These are phyloP conservation scores for Erodium maritimum DNA, from an alignment of 345 rosid genomes.

Conservation along the genomic window DNA sequence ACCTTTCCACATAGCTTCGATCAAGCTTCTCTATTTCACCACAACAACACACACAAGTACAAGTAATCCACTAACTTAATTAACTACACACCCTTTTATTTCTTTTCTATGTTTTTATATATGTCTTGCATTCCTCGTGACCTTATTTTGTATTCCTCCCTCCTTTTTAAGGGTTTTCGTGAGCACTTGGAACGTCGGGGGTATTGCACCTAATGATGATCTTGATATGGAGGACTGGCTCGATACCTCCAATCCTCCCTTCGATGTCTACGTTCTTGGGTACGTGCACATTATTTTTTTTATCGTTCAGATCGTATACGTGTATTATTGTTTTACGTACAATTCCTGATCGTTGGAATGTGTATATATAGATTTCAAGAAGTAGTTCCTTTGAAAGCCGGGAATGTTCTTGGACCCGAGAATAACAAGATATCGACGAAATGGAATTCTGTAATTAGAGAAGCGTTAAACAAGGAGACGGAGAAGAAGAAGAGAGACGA, in stretches of 20 bases:
- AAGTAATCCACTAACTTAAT: slow-evolving; percentile 21
- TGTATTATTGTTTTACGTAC: background rate
- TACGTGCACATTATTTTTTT: slow-evolving; percentile 12
- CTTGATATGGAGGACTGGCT: slow-evolving; percentile 59
- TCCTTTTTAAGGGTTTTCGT: slow-evolving; percentile 38
- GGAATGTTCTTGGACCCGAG: slow-evolving; percentile 22
- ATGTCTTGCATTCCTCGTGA: no score
- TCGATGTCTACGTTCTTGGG: slow-evolving; percentile 83
- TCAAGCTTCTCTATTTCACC: slow-evolving; percentile 19
- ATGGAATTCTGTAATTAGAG: slow-evolving; percentile 23
- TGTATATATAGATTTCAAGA: slow-evolving; percentile 29
- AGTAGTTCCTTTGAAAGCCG: slow-evolving; percentile 29
- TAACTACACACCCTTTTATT: no score
- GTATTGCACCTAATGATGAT: slow-evolving; percentile 48
- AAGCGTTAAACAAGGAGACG: slow-evolving; percentile 13
- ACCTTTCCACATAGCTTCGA: slow-evolving; percentile 20
- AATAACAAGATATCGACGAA: slow-evolving; percentile 11
- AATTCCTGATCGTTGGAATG: no score
- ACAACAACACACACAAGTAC: slow-evolving; percentile 30
- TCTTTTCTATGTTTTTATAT: no score
- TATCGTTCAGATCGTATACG: no score
- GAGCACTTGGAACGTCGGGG: slow-evolving; percentile 90
- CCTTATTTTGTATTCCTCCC: background rate
- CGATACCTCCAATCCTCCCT: slow-evolving; percentile 24
- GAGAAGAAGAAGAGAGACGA: slow-evolving; percentile 1